These are phyloP conservation scores for Colletotrichum musicola DNA, from an alignment of 2,329 filamentous ascomycete species.

Conservation along the genomic window DNA sequence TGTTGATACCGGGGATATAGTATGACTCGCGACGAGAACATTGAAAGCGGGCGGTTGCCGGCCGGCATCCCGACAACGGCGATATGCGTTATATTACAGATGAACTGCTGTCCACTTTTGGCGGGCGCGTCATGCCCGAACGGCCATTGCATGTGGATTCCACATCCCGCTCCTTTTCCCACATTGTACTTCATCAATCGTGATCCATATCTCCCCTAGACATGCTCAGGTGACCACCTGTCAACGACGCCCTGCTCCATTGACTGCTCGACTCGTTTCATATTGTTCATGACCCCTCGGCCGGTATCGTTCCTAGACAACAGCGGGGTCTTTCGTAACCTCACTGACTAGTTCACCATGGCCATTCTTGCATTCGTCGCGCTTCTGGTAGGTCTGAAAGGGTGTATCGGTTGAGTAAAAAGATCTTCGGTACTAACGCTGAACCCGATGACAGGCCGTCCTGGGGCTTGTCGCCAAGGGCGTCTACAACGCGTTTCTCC, in stretches of 20 bases:
- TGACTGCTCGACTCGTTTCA: neutral
- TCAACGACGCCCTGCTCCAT: neutral
- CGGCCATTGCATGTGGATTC: neutral
- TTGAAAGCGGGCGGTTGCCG: neutral
- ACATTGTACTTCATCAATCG: neutral
- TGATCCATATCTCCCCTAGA: neutral
- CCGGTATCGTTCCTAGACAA: neutral
- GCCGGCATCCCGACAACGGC: constrained; percentile 8
- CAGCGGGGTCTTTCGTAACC: constrained; percentile 13
- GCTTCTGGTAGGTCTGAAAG: constrained; percentile 10
- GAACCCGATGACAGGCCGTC: constrained; percentile 7
- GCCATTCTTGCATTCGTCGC: constrained; percentile 7
- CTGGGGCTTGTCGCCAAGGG: constrained; percentile 24
- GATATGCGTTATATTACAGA: constrained; percentile 24
- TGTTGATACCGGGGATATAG: constrained; percentile 8
- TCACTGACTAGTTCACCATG: constrained; percentile 17
- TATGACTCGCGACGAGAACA: constrained; percentile 26
- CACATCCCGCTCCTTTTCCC: constrained; percentile 1
- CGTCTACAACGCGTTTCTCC: constrained; percentile 46
- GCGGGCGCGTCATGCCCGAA: neutral
- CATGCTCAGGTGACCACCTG: constrained; percentile 1
- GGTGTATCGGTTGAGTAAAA: neutral
- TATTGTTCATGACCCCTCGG: neutral
- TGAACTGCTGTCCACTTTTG: neutral
- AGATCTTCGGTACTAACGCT: neutral